Percentiles rank a stretch among this genome's conserved stretches.
phyloP scores from a whole-genome alignment of 73 alveolate genomes.

The Uronychia setigera region DNA sequence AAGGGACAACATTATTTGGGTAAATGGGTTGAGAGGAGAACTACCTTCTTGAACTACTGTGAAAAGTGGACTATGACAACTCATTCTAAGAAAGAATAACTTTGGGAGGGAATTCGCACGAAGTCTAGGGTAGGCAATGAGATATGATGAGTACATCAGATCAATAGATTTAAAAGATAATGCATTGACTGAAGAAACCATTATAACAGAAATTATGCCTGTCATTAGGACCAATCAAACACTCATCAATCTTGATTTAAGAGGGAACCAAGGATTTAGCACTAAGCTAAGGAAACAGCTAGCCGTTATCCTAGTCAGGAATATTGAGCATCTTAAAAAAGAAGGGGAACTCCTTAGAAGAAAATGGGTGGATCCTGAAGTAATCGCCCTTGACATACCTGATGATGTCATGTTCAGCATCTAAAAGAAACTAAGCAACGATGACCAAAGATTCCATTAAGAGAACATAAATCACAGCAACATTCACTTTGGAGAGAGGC shows the following conservation, averaged over 20 bases:
- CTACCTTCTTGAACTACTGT: slow-evolving; percentile 60
- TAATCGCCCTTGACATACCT: slow-evolving; percentile 24
- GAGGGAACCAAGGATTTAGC: slow-evolving; percentile 67
- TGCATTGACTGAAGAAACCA: slow-evolving; percentile 43
- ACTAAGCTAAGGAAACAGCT: slow-evolving; percentile 14
- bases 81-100: slow-evolving; percentile 59
- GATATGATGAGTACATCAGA: slow-evolving; percentile 71
- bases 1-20: slow-evolving; percentile 77
- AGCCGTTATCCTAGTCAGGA: slow-evolving; percentile 37
- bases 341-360: slow-evolving; percentile 20
- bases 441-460: no score
- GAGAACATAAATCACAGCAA: no score
- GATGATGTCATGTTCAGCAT: not conserved
- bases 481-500: no score
- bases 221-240: slow-evolving; percentile 64
- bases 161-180: slow-evolving; percentile 70
- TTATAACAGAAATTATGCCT: slow-evolving; percentile 40
- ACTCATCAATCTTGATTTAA: slow-evolving; percentile 64
- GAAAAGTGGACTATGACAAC: slow-evolving; percentile 60
- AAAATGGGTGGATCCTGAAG: slow-evolving; percentile 13
- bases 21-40: slow-evolving; percentile 75
- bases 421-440: no score
- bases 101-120: slow-evolving; percentile 69
- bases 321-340: slow-evolving; percentile 26
- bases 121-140: slow-evolving; percentile 38